Evolutionary conservation across 129 eudicot genomes (phyloP).

Genomic region (Solidago caesia): DNA sequence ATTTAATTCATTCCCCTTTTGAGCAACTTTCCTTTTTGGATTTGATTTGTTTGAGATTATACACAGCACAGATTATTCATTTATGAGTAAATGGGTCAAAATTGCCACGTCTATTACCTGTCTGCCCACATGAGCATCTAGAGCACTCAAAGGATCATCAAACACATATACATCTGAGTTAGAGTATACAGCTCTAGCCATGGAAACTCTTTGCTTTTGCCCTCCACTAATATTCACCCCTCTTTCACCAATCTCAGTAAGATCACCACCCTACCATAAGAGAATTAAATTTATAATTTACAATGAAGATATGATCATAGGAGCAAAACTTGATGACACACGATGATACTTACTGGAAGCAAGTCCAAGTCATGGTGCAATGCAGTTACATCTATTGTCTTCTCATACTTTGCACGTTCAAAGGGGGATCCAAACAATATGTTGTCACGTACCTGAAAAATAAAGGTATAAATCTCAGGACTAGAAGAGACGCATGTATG

Average conservation of each 20-base stretch:
- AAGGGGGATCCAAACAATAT: slow-evolving; percentile 82
- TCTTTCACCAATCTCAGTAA: slow-evolving; percentile 98
- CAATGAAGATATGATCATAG: not conserved
- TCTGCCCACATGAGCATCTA: slow-evolving; percentile 91
- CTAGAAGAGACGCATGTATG: no score
- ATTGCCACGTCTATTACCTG: slow-evolving; percentile 47
- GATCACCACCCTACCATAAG: slow-evolving; percentile 77
- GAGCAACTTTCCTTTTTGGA: no score
- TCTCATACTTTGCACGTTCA: slow-evolving; percentile 62
- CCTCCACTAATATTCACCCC: slow-evolving; percentile 99
- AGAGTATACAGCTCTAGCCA: slow-evolving; percentile 97
- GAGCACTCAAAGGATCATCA: slow-evolving; percentile 98
- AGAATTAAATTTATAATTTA: slow-evolving; percentile 9
- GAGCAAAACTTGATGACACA: not conserved
- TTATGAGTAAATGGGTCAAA: no score
- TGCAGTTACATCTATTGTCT: slow-evolving; percentile 75
- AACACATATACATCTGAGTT: slow-evolving; percentile 81
- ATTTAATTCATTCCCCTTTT: no score
- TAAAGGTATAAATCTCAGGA: not conserved
- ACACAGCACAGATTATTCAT: no score
- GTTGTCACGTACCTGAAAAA: slow-evolving; percentile 83
- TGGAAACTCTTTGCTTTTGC: slow-evolving; percentile 94
- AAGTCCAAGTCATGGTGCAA: slow-evolving; percentile 78
- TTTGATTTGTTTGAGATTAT: no score
- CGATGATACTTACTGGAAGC: slow-evolving; percentile 63